Evolutionary conservation across 2,329 filamentous ascomycete species (phyloP), one percentile per base, ranked within the genome.

Genomic region (Aureobasidium musti): DNA sequence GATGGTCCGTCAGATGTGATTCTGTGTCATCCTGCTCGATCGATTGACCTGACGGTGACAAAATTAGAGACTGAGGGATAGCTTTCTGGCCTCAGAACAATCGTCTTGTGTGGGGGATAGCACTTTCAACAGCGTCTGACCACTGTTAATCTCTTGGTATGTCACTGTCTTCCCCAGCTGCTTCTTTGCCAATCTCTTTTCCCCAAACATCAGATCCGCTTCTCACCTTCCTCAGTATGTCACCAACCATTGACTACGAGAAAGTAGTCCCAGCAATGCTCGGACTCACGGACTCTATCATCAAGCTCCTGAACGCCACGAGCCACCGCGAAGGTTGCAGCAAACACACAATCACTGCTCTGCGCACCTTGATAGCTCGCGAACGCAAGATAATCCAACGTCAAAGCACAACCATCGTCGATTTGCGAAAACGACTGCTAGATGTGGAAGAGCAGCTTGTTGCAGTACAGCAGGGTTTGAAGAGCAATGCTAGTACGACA

Each of bases 241-340:
- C 37, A 14, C 3, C 37, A 10, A 33, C 26, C 19, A 28, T 33
- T 19, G 54, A 59, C 2, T 43, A 45, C 19, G 26, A 59, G 33
- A 45, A 59, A 33, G 54, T 59, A 30, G 54, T 59, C 39, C 39
- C 39, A 33, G 54, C 54, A 14, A 45, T 59, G 23, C 54, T 59
- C 37, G 54, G 45, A 11, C 54, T 59, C 54, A 59, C 54, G 30
- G 54, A 59, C 39, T 43, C 54, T 2, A 59, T 45, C 39, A 59
- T 45, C 11, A 43, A 10, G 37, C 54, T 59, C 19, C 17, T 59
- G 5, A 13, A 59, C 14, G 28, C 23, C 14, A 45, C 54, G 2
- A 30, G 21, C 19, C 37, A 59, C 54, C 54, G 54, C 39, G 37
- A 45, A 8, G 26, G 23, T 10, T 21, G 14, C 19, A 33, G 13